Evolutionary conservation across 371 early-diverging fungal species (phyloP).

Genomic region (Mortierella sp.): DNA sequence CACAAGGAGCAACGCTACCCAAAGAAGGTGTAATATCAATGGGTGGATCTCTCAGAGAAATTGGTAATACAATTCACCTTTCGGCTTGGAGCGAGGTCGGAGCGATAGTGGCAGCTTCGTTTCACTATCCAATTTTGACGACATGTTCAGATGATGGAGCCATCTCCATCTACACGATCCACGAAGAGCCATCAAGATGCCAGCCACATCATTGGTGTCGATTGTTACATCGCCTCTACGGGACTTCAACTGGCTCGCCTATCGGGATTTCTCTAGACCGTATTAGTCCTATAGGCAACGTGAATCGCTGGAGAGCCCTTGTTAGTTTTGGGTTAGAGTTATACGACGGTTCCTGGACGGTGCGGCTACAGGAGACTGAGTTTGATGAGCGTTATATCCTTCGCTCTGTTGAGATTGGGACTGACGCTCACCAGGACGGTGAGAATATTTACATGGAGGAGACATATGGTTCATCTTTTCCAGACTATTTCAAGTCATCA

Average conservation of each 20-base stretch:
- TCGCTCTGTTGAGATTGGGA: constrained; percentile 26
- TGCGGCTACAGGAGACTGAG: constrained; percentile 47
- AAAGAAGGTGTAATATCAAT: not conserved
- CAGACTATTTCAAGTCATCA: constrained; percentile 1
- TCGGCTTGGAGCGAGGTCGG: constrained; percentile 29
- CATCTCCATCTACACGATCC: constrained; percentile 39
- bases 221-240: constrained; percentile 40
- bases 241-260: constrained; percentile 25
- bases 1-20: not conserved
- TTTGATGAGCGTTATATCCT: constrained; percentile 33
- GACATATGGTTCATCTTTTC: not conserved
- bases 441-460: not conserved
- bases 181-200: not conserved
- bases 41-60: constrained; percentile 10
- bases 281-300: not conserved
- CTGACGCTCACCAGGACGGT: not conserved
- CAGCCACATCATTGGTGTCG: constrained; percentile 26
- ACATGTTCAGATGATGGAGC: constrained; percentile 30
- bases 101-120: constrained; percentile 27
- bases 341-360: constrained; percentile 46
- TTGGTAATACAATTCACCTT: constrained; percentile 25
- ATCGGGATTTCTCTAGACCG: constrained; percentile 28
- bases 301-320: constrained; percentile 23
- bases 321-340: constrained; percentile 40
- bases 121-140: constrained; percentile 32